Base-by-base conservation (phyloP, 495 filamentous ascomycete genomes). In the Jackrogersella multiformis region DNA sequence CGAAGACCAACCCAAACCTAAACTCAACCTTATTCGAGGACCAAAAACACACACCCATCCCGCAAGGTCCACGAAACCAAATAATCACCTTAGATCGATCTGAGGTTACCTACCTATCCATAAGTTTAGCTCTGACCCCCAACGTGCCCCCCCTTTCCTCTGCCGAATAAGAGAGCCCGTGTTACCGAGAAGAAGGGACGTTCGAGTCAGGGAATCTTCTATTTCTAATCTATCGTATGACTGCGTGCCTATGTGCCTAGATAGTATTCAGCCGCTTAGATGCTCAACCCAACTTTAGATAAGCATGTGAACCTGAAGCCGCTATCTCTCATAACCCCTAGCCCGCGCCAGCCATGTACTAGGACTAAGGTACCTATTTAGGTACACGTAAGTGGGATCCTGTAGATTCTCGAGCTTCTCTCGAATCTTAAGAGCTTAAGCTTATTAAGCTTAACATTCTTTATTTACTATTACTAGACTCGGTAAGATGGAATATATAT, bases 241-340 rank as follows among this genome's bases (percentile, higher is more conserved):
- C n/a, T n/a, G n/a, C n/a, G n/a, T n/a, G n/a, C n/a, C n/a, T n/a
- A n/a, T n/a, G n/a, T n/a, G n/a, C n/a, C n/a, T n/a, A n/a, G n/a
- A n/a, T n/a, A n/a, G n/a, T n/a, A n/a, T n/a, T n/a, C n/a, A n/a
- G n/a, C n/a, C n/a, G n/a, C n/a, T n/a, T n/a, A n/a, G n/a, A n/a
- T n/a, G n/a, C n/a, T n/a, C n/a, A n/a, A n/a, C n/a, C n/a, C n/a
- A n/a, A n/a, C n/a, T n/a, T 26, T 7, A 24, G 42, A 54, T 54
- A 54, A 54, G 34, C 51, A 54, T 54, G 51, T 54, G 51, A 54
- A 54, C 34, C 32, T 15, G 8, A 16, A 34, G 15, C 48, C 41
- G 34, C 55, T 16, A 23, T 45, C 20, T 23, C 41, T 18, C 41
- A 45, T 4, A 45, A 4, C 41, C 20, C 4, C 21, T 21, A 12